Evolutionary conservation across 176 grass and related monocot genomes (phyloP).

Genomic region (Carex parvula): DNA sequence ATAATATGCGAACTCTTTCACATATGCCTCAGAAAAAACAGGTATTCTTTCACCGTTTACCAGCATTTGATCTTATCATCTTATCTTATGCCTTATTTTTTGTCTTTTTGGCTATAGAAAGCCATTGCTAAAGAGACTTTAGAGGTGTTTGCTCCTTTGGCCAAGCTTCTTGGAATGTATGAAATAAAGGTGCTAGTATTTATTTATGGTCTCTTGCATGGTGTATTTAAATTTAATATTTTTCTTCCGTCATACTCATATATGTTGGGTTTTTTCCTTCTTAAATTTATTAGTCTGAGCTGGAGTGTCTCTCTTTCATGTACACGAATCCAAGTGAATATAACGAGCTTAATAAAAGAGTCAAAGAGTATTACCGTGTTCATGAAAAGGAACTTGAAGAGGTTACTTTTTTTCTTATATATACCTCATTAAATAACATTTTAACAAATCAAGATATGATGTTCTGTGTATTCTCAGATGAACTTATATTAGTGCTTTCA

Average conservation of each 20-base stretch:
- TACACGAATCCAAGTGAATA: constrained; percentile 73
- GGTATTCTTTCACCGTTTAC: constrained; percentile 35
- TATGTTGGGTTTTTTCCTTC: not conserved
- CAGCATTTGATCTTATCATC: not conserved
- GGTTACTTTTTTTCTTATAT: constrained; percentile 41
- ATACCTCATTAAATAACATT: constrained; percentile 1
- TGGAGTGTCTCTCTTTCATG: constrained; percentile 97
- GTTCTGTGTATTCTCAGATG: constrained; percentile 27
- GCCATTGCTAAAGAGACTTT: constrained; percentile 79
- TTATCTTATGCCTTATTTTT: not conserved
- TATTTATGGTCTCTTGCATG: constrained; percentile 17
- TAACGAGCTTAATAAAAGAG: constrained; percentile 74
- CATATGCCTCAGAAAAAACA: constrained; percentile 98
- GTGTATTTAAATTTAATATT: constrained; percentile 10
- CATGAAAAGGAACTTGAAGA: constrained; percentile 91
- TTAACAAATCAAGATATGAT: not conserved
- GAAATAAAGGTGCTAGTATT: constrained; percentile 73
- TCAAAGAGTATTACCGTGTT: constrained; percentile 62
- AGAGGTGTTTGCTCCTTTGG: constrained; percentile 95
- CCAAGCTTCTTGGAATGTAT: constrained; percentile 98
- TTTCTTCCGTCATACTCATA: constrained; percentile 9
- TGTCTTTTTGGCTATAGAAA: constrained; percentile 42
- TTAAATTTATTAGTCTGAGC: constrained; percentile 66
- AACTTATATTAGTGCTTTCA: constrained; percentile 29
- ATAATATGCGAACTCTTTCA: constrained; percentile 97